Evolutionary conservation across 345 rosid species (phyloP), one percentile per base, ranked within the genome.

Genomic region (Reutealis trisperma): DNA sequence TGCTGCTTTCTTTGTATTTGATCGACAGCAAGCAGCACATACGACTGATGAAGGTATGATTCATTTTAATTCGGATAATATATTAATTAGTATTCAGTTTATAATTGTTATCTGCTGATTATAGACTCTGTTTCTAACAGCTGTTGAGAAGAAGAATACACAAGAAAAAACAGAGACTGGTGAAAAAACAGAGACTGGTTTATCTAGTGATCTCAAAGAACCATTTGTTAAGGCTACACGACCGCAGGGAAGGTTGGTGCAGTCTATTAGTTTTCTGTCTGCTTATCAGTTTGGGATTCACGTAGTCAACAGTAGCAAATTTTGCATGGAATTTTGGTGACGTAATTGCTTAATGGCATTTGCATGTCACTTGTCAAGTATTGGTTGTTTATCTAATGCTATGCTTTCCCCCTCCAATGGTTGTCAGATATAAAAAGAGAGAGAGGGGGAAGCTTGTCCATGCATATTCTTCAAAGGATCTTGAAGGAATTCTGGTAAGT

Each of bases 401-500:
- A 54, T 54, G 16, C 16, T 54, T 54, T 54, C 21, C 22, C 72
- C 74, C 63, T 30, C 24, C 63, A 21, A 54, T 47, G 34, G 1
- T 72, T 70, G 18, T 75, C 78, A 91, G 96, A 83, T 96, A 93
- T 78, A 84, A 87, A 76, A 93, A 81, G 78, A 89, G 99, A 86
- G 99, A 96, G 83, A 88, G 84, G 61, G 99, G 93, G 79, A 96
- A 96, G 90, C 91, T 80, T 85, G 99, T 93, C 44, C 84, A 80
- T 67, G 85, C 91, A 34, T 96, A 93, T 85, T 89, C 99, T 34
- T 84, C 89, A 2, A 89, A 88, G 79, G 99, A 96, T 86, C 96
- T 96, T 77, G 92, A 88, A 81, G 98, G 98, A 78, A 96, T 96
- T 82, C 84, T 96, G 59, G 99, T 96, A 87, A 83, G 94, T 82